Percentiles rank a stretch among this genome's conserved stretches.
These are phyloP conservation scores for Neospermospora avenae DNA, from an alignment of 2,329 filamentous ascomycete species.

Conservation along the genomic window DNA sequence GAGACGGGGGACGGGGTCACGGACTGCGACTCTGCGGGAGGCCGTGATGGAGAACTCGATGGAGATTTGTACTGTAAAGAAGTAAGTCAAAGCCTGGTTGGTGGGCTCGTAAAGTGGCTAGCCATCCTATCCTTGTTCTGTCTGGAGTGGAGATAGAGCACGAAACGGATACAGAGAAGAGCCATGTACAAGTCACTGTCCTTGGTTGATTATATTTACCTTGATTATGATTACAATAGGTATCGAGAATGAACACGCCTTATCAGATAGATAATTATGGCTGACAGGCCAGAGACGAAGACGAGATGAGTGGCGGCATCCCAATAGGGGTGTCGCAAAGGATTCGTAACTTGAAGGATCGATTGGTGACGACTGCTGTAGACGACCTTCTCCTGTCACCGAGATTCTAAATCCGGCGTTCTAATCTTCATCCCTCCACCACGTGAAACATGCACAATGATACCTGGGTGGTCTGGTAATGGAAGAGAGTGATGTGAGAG, in stretches of 20 bases:
- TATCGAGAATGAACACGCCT: too few species aligned
- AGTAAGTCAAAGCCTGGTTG: neutral
- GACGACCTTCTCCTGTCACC: neutral
- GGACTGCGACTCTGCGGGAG: constrained; percentile 5
- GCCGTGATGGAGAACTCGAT: neutral
- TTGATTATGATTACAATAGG: too few species aligned
- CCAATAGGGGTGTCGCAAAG: constrained; percentile 6
- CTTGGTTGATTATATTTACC: neutral
- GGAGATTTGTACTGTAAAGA: neutral
- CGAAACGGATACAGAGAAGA: neutral
- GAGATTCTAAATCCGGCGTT: neutral
- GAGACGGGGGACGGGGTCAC: neutral
- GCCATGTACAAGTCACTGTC: neutral
- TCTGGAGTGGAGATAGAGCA: neutral
- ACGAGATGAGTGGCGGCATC: neutral
- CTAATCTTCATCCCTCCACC: neutral
- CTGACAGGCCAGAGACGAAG: neutral
- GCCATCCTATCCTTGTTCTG: neutral
- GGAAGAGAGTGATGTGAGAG: neutral
- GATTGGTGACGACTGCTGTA: constrained; percentile 9
- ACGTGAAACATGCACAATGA: constrained; percentile 14
- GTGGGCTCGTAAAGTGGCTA: neutral
- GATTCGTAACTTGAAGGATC: neutral
- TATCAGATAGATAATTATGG: too few species aligned
- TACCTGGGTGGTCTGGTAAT: neutral